Conservation (phyloP, 176 grass and related monocot species). For the Oropetium thomaeum region DNA sequence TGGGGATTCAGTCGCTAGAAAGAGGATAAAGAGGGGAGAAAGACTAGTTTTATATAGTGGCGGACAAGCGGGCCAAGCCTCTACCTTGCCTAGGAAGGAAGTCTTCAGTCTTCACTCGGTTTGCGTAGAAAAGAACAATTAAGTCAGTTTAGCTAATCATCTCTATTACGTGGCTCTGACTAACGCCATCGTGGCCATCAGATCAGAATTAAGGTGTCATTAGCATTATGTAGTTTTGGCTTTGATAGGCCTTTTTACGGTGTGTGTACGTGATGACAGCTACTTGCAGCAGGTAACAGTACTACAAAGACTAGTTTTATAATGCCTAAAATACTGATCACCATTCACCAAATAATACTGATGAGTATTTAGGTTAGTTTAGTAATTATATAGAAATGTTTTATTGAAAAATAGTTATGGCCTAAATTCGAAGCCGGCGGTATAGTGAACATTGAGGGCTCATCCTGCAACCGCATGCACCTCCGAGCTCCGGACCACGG, state of each 20-base stretch:
- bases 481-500: too few relatives aligned
- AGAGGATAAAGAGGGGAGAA: neutral
- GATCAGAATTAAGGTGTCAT: slow-evolving; percentile 1
- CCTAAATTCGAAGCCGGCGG: too few relatives aligned
- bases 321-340: too few relatives aligned
- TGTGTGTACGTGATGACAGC: slow-evolving; percentile 12
- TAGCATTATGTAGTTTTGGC: neutral
- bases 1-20: slow-evolving; percentile 20
- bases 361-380: too few relatives aligned
- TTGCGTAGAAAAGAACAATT: neutral
- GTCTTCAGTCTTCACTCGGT: slow-evolving; percentile 22
- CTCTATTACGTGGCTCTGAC: neutral
- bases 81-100: slow-evolving; percentile 44
- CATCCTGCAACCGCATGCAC: too few relatives aligned
- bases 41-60: slow-evolving; percentile 43
- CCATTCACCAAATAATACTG: too few relatives aligned
- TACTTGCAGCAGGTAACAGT: neutral
- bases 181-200: neutral
- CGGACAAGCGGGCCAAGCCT: neutral
- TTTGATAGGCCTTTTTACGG: neutral
- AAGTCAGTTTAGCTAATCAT: neutral
- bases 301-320: too few relatives aligned
- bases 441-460: too few relatives aligned
- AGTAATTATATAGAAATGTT: too few relatives aligned
- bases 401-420: too few relatives aligned